These are phyloP conservation scores for Quercus bicolor DNA, from an alignment of 306 rosid genomes.

Conservation along the genomic window DNA sequence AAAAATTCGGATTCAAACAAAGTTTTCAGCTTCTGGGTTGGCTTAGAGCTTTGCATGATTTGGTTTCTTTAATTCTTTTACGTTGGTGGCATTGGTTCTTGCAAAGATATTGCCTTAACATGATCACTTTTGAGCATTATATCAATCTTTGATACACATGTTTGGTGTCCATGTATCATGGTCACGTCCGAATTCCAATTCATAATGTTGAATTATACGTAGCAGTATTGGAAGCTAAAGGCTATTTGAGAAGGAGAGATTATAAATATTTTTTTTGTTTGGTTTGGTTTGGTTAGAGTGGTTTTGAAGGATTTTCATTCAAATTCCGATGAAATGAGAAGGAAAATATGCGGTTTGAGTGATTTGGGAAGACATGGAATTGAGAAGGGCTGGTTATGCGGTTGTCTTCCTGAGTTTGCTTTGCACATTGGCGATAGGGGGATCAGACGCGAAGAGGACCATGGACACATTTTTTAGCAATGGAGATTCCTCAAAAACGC, in stretches of 20 bases:
- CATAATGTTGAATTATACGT: constrained; percentile 11
- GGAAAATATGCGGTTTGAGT: constrained; percentile 32
- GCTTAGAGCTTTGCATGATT: constrained; percentile 31
- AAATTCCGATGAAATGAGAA: constrained; percentile 67
- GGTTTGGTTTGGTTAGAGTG: constrained; percentile 15
- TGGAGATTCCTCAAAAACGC: constrained; percentile 8
- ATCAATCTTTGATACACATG: background rate
- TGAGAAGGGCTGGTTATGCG: constrained; percentile 48
- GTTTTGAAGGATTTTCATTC: constrained; percentile 1
- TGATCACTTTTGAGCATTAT: background rate
- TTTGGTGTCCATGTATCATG: background rate
- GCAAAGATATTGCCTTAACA: background rate
- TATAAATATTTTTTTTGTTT: background rate
- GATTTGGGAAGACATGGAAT: constrained; percentile 47
- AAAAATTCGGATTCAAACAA: constrained; percentile 3
- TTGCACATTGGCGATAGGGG: constrained; percentile 59
- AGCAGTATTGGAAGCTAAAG: constrained; percentile 20
- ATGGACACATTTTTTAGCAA: constrained; percentile 27
- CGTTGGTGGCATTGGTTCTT: constrained; percentile 31
- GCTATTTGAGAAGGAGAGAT: constrained; percentile 6
- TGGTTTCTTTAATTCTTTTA: constrained; percentile 14
- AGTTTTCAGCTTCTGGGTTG: constrained; percentile 15
- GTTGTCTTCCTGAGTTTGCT: constrained; percentile 59
- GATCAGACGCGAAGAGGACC: constrained; percentile 50
- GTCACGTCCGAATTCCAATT: constrained; percentile 14